Evolutionary conservation across 257 asterid genomes (phyloP), one percentile per base, ranked within the genome.

Genomic region (Plantago major): DNA sequence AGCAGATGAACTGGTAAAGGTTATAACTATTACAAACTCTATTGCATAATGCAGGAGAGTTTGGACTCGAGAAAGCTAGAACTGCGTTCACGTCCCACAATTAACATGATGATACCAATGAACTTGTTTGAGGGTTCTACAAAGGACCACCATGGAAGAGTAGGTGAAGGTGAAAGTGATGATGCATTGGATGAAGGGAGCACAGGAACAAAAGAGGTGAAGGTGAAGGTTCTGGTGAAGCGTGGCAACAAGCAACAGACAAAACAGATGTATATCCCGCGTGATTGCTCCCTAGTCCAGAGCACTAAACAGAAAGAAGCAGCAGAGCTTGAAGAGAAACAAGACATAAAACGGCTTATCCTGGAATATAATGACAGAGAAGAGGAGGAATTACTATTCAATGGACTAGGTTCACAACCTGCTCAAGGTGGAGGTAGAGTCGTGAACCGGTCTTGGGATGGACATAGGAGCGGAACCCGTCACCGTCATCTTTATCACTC

Each of bases 251-350:
- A 89, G 77, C 97, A 87, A 59, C 95, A 93, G 72, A 93, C 95
- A 6, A 89, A 81, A 73, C 90, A 87, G 55, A 93, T 93, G 97
- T 81, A 64, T 49, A 82, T 89, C 58, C 99, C 99, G 11, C 94
- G 85, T 6, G 99, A 93, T 54, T 81, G 94, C 81, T 79, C 96
- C 40, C 84, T 93, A 46, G 90, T 93, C 54, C 99, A 86, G 84
- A 82, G 97, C 81, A 83, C 97, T 9, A 93, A 89, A 73, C 95
- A 93, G 79, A 83, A 85, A 69, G 99, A 89, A 82, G 99, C 97
- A 11, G 99, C 96, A 10, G 99, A 93, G 77, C 97, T 89, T 17
- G 97, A 93, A 82, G 99, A 93, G 66, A 93, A 93, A 61, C 92
- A 93, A 75, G 97, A 93, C 78, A 93, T 93, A 69, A 93, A 93